Evolutionary conservation across 345 rosid genomes (phyloP).

Genomic region (Populus euphratica): DNA sequence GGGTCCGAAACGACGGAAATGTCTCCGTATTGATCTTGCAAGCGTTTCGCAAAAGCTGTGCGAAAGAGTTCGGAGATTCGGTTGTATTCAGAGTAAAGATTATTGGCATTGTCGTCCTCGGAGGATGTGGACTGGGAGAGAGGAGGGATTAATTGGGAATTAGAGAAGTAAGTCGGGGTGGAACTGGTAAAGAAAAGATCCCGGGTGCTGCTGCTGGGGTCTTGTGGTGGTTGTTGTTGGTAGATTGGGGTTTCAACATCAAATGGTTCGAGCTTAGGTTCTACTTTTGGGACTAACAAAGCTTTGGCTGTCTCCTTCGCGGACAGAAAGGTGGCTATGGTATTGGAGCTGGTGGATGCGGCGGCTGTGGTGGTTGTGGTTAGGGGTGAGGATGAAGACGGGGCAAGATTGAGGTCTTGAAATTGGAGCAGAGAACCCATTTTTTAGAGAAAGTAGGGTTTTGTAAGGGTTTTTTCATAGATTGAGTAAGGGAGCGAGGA

Average conservation of each 20-base stretch:
- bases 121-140: slow-evolving; percentile 21
- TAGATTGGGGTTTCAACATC: slow-evolving; percentile 20
- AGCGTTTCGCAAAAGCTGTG: slow-evolving; percentile 48
- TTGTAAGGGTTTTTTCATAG: neutral
- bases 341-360: slow-evolving; percentile 14
- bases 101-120: slow-evolving; percentile 26
- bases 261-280: slow-evolving; percentile 56
- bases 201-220: neutral
- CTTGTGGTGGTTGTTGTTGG: slow-evolving; percentile 18
- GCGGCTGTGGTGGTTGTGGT: slow-evolving; percentile 14
- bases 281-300: slow-evolving; percentile 34
- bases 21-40: slow-evolving; percentile 33
- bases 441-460: neutral
- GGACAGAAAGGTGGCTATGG: neutral
- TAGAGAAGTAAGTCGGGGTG: slow-evolving; percentile 16
- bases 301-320: neutral
- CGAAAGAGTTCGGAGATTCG: slow-evolving; percentile 56
- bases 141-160: slow-evolving; percentile 34
- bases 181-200: slow-evolving; percentile 17
- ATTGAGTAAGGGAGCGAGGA: neutral
- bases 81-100: slow-evolving; percentile 44
- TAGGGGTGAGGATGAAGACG: neutral
- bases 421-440: slow-evolving; percentile 59
- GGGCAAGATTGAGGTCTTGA: slow-evolving; percentile 56
- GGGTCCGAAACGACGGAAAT: slow-evolving; percentile 35